Base-by-base conservation (phyloP, 2,329 filamentous ascomycete species). In the Claviceps sorghi region DNA sequence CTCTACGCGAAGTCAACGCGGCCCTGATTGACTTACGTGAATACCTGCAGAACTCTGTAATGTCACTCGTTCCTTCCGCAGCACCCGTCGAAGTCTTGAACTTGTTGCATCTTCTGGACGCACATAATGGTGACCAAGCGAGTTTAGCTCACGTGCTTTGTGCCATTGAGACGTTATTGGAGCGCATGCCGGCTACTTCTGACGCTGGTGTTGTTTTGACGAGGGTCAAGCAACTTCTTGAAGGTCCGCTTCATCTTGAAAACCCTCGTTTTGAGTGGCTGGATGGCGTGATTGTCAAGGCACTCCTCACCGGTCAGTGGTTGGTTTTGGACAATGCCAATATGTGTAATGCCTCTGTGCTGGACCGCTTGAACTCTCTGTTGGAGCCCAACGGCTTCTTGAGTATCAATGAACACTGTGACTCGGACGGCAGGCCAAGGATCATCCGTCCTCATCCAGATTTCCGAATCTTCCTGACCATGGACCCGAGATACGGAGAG, bases 251-350 rank as follows among this genome's bases (percentile, higher is more conserved):
- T 34, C 69, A 72, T 2, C 76, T 88, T 26, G 79, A 83, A 22
- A 83, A 84, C 56, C 88, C 89, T 22, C 83, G 85, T 2, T 98
- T 98, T 63, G 88, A 95, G 65, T 98, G 93, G 93, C 81, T 95
- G 2, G 91, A 98, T 64, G 93, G 94, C 53, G 80, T 94, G 48
- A 82, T 98, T 44, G 84, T 97, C 48, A 84, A 89, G 60, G 91
- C 93, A 43, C 74, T 97, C 11, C 78, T 94, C 62, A 75, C 84
- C 59, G 93, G 93, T 15, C 79, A 89, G 55, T 98, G 93, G 93
- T 75, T 98, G 19, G 83, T 98, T 11, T 80, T 98, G 22, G 93
- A 98, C 67, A 96, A 98, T 67, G 93, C 94, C 55, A 98, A 98
- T 62, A 77, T 98, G 53, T 98, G 94, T 70, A 96, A 86, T 61